Evolutionary conservation across 306 rosid genomes (phyloP).

Genomic region (Fagus crenata): DNA sequence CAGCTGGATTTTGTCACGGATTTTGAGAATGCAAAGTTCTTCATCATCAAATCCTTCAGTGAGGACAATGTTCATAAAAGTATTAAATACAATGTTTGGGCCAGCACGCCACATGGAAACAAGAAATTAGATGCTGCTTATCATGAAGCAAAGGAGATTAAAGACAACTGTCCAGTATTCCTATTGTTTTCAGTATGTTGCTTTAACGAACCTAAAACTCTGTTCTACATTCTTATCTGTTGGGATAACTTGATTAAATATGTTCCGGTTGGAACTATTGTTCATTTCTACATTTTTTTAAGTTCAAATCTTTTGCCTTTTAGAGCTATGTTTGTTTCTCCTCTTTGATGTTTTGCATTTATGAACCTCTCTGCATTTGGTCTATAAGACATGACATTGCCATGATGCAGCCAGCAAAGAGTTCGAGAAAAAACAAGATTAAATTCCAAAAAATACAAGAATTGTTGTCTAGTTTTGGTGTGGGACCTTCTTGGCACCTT

Average conservation of each 20-base stretch:
- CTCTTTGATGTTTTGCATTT: neutral
- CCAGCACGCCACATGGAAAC: constrained; percentile 70
- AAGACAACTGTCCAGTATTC: constrained; percentile 43
- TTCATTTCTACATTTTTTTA: neutral
- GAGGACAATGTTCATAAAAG: constrained; percentile 66
- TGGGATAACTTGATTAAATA: neutral
- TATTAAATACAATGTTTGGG: constrained; percentile 59
- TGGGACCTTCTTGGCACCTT: too few relatives aligned
- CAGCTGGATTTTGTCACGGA: constrained; percentile 45
- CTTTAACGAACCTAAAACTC: neutral
- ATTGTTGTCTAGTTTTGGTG: too few relatives aligned
- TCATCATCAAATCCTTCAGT: constrained; percentile 58
- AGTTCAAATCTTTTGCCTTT: neutral
- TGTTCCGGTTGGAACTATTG: neutral
- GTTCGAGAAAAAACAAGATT: too few relatives aligned
- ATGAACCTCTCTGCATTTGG: neutral
- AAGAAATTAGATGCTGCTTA: constrained; percentile 63
- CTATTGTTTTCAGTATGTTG: constrained; percentile 59
- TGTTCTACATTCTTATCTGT: neutral
- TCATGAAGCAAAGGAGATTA: constrained; percentile 46
- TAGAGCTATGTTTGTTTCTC: neutral
- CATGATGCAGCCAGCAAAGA: too few relatives aligned
- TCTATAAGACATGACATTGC: neutral
- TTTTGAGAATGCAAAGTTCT: constrained; percentile 55
- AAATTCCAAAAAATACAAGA: too few relatives aligned